A percentile compares a stretch with the other conserved stretches of the same genome.
Conservation (phyloP, 345 rosid genomes). For the Dipteronia sinensis region DNA sequence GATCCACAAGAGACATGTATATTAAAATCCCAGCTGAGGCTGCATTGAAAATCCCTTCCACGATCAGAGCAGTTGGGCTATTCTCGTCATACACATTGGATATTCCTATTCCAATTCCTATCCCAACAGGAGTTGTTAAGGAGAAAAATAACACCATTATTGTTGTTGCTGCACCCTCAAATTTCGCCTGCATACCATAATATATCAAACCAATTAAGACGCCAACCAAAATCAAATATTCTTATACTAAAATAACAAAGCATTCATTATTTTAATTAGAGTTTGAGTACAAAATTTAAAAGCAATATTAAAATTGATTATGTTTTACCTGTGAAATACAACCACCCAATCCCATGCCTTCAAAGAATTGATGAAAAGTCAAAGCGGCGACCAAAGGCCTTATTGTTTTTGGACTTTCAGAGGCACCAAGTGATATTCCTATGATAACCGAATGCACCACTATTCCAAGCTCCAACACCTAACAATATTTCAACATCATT, state of each 20-base stretch:
- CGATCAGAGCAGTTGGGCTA: slow-evolving; percentile 54
- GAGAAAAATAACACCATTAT: slow-evolving; percentile 63
- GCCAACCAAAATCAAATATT: too few relatives aligned
- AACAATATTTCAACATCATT: too few relatives aligned
- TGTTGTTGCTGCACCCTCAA: slow-evolving; percentile 21
- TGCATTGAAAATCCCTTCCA: slow-evolving; percentile 58
- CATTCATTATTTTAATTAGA: too few relatives aligned
- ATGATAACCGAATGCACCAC: slow-evolving; percentile 71
- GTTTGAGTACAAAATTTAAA: too few relatives aligned
- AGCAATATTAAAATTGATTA: too few relatives aligned
- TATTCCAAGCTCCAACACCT: slow-evolving; percentile 59
- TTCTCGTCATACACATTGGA: slow-evolving; percentile 45
- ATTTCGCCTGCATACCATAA: slow-evolving; percentile 37
- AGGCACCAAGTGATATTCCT: slow-evolving; percentile 68
- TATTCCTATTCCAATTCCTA: slow-evolving; percentile 57
- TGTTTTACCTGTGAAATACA: slow-evolving; percentile 55
- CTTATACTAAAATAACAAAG: too few relatives aligned
- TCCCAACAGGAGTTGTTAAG: slow-evolving; percentile 62
- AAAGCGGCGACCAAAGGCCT: slow-evolving; percentile 62
- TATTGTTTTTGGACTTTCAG: slow-evolving; percentile 50
- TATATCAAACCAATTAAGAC: neutral
- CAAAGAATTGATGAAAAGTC: slow-evolving; percentile 77
- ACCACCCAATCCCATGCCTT: slow-evolving; percentile 80
- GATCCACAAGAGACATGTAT: slow-evolving; percentile 79
- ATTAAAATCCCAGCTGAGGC: slow-evolving; percentile 70